phyloP scores from a whole-genome alignment of 2,329 filamentous ascomycete genomes.

The Cladorrhinum sp. region DNA sequence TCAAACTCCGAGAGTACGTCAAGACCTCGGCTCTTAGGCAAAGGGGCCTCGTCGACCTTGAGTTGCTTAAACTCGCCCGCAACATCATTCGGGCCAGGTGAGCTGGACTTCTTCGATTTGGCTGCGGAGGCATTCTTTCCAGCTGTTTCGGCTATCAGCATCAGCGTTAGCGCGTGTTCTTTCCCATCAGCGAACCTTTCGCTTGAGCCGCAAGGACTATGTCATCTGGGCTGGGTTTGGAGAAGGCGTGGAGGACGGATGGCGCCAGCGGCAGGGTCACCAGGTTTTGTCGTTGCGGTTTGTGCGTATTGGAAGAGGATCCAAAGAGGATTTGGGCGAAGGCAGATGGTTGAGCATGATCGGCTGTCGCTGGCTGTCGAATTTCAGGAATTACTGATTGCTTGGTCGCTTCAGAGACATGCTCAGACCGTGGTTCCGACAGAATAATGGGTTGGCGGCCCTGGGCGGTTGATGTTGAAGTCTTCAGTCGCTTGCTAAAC shows the following conservation, averaged over 20 bases:
- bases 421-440: constrained; percentile 15
- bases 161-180: constrained; percentile 47
- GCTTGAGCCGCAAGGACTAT: constrained; percentile 82
- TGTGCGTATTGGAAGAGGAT: constrained; percentile 30
- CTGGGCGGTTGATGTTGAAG: constrained; percentile 17
- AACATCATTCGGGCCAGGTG: constrained; percentile 35
- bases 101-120: constrained; percentile 40
- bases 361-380: constrained; percentile 2
- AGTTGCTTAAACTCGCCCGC: constrained; percentile 38
- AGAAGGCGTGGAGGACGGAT: constrained; percentile 62
- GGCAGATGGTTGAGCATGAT: constrained; percentile 45
- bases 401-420: neutral
- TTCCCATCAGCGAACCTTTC: constrained; percentile 71
- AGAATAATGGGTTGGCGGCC: constrained; percentile 18
- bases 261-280: constrained; percentile 35
- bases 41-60: constrained; percentile 49
- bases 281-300: constrained; percentile 28
- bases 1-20: constrained; percentile 80
- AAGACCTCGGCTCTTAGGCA: constrained; percentile 71
- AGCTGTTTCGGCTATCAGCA: constrained; percentile 52
- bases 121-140: constrained; percentile 44
- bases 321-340: constrained; percentile 55
- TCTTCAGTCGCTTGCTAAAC: constrained; percentile 27
- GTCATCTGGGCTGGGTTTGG: constrained; percentile 88
- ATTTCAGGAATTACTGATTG: neutral